A percentile compares a stretch with the other conserved stretches of the same genome.
Conservation (phyloP, 1,284 basidiomycete species). For the Singerocomus inundabilis region DNA sequence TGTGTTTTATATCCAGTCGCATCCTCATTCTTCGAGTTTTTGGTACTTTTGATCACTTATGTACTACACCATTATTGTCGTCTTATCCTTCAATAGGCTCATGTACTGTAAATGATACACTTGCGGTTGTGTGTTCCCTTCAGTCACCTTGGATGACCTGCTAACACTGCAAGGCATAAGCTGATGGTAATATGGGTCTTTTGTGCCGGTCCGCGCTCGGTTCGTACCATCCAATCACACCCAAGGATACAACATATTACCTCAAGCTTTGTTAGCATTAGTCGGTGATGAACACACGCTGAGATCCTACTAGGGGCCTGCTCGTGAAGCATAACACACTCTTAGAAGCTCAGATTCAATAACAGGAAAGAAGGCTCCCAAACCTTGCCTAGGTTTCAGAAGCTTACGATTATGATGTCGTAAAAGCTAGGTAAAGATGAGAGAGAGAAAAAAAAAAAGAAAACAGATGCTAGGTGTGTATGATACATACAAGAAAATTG, state of each 20-base stretch:
- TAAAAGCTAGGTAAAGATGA: not conserved
- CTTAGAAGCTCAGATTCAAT: not conserved
- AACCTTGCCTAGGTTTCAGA: not conserved
- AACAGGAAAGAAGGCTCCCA: not conserved
- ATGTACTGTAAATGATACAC: not conserved
- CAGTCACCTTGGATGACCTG: not conserved
- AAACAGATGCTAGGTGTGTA: slow-evolving; percentile 8
- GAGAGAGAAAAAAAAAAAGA: not conserved
- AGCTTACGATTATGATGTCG: slow-evolving; percentile 4
- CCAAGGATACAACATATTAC: not conserved
- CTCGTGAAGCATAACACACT: not conserved
- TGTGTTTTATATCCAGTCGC: slow-evolving; percentile 1
- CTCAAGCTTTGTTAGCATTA: slow-evolving; percentile 3
- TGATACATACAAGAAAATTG: slow-evolving; percentile 20
- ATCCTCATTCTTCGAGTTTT: not conserved
- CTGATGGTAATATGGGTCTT: not conserved
- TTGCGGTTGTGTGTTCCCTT: not conserved
- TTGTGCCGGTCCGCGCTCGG: slow-evolving; percentile 1
- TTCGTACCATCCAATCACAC: not conserved
- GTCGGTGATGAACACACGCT: not conserved
- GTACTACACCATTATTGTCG: not conserved
- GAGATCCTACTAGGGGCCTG: not conserved
- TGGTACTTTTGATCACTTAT: not conserved
- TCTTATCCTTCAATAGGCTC: not conserved
- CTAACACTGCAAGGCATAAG: not conserved